Conservation (phyloP, 176 grass and related monocot species). For the Lolium multiflorum region DNA sequence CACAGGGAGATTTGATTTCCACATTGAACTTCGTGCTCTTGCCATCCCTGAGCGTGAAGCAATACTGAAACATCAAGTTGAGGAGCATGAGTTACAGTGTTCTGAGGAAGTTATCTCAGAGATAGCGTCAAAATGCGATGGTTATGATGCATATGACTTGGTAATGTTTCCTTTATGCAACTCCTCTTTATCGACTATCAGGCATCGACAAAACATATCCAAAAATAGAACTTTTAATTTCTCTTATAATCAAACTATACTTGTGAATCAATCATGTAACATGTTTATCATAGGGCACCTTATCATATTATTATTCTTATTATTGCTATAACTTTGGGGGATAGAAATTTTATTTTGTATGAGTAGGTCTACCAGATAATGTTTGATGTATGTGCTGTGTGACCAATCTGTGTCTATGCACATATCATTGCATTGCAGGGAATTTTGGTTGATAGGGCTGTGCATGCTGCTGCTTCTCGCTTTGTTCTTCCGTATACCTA, state of each 20-base stretch:
- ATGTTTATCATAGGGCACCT: background rate
- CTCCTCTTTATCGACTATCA: constrained; percentile 26
- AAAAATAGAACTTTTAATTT: constrained; percentile 3
- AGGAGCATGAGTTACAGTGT: constrained; percentile 66
- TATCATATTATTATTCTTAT: background rate
- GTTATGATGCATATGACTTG: constrained; percentile 98
- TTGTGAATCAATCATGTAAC: constrained; percentile 6
- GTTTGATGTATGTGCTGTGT: background rate
- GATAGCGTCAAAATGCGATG: constrained; percentile 89
- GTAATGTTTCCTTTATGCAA: constrained; percentile 53
- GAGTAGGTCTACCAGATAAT: background rate
- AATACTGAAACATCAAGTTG: constrained; percentile 79
- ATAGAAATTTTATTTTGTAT: constrained; percentile 30
- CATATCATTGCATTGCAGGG: constrained; percentile 60
- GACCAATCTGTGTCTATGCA: constrained; percentile 25
- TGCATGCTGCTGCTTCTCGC: constrained; percentile 74
- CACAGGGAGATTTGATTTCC: constrained; percentile 95
- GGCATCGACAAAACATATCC: background rate
- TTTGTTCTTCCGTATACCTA: constrained; percentile 59
- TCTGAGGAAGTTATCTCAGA: constrained; percentile 81
- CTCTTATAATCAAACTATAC: background rate
- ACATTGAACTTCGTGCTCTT: constrained; percentile 82
- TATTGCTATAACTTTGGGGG: background rate
- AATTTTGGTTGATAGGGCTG: constrained; percentile 94
- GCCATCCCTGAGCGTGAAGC: constrained; percentile 80